Base-by-base conservation (phyloP, 257 asterid species). In the Solanum rostratum region DNA sequence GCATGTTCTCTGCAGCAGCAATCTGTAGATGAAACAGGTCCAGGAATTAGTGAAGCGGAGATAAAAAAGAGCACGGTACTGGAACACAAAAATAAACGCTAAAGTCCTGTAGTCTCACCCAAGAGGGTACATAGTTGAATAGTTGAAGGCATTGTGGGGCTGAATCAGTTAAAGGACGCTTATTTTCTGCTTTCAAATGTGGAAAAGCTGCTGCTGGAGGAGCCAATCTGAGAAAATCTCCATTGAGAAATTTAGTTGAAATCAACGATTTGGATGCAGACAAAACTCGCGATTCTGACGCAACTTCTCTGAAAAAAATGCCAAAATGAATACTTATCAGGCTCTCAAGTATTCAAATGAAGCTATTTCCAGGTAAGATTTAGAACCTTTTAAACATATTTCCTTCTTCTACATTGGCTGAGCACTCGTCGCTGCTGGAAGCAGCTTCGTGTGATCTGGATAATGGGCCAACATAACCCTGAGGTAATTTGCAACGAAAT, bases 141-240 rank as follows among this genome's bases (percentile, higher is more conserved):
- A 88, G 55, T 50, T 87, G 88, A 1, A 70, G 81, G 54, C 50
- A 59, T 2, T 82, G 86, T 53, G 37, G 81, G 9, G 85, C 89
- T 37, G 86, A 86, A 83, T 55, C 54, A 55, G 81, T 79, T 29
- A 63, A 63, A 37, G 85, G 14, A 65, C 80, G 66, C 37, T 50
- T 80, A 68, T 86, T 83, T 70, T 85, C 84, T 39, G 57, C 57
- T 73, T 46, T 59, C 43, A 43, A 59, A n/a, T 24, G 15, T 41
- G 57, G 69, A 8, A 62, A 81, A 7, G 84, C 81, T 79, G 65
- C 70, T 1, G 84, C 60, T 1, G 99, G 97, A 90, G 98, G 99
- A 74, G 95, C 97, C 88, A 95, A 84, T 6, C 95, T 83, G 68
- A 95, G 95, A 79, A 96, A 93, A 79, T 93, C 93, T 84, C 94